Percentiles rank a stretch among this genome's conserved stretches.
phyloP scores from a whole-genome alignment of 2,329 filamentous ascomycete species.

The Cadophora gregata region DNA sequence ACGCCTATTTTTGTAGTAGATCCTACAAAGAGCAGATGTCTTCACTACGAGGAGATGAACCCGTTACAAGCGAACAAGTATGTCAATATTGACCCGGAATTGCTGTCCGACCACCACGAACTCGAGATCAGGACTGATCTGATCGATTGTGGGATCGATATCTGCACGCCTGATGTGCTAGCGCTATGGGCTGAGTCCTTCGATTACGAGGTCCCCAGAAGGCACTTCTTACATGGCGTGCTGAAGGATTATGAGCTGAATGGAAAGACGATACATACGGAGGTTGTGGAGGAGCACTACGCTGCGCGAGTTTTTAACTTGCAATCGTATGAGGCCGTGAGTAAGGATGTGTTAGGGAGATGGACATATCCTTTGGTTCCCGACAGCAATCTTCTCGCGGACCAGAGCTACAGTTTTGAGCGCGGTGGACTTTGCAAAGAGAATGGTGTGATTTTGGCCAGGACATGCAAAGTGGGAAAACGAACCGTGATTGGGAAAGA shows the following conservation, averaged over 20 bases:
- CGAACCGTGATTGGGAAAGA: constrained; percentile 78
- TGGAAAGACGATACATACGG: constrained; percentile 93
- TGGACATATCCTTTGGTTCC: constrained; percentile 91
- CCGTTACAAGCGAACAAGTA: constrained; percentile 69
- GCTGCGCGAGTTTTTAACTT: constrained; percentile 85
- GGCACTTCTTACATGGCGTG: constrained; percentile 89
- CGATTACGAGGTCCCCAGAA: constrained; percentile 88
- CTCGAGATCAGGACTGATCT: constrained; percentile 86
- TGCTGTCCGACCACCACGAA: constrained; percentile 75
- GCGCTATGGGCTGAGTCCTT: constrained; percentile 98
- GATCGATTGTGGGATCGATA: constrained; percentile 94
- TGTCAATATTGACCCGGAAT: constrained; percentile 76
- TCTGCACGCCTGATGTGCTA: constrained; percentile 94
- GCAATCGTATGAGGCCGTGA: constrained; percentile 88
- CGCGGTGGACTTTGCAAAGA: constrained; percentile 79
- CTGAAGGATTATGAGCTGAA: constrained; percentile 97
- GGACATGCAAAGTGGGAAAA: constrained; percentile 72
- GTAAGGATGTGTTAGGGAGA: constrained; percentile 81
- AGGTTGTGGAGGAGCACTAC: constrained; percentile 83
- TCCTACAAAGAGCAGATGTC: constrained; percentile 76
- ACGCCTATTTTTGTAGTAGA: constrained; percentile 89
- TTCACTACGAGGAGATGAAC: constrained; percentile 93
- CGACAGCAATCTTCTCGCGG: constrained; percentile 82
- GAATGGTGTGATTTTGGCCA: constrained; percentile 74
- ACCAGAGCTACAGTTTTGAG: constrained; percentile 75